Evolutionary conservation across 192 early-diverging fungal species (phyloP).

Genomic region (Obelidium mucronatum): DNA sequence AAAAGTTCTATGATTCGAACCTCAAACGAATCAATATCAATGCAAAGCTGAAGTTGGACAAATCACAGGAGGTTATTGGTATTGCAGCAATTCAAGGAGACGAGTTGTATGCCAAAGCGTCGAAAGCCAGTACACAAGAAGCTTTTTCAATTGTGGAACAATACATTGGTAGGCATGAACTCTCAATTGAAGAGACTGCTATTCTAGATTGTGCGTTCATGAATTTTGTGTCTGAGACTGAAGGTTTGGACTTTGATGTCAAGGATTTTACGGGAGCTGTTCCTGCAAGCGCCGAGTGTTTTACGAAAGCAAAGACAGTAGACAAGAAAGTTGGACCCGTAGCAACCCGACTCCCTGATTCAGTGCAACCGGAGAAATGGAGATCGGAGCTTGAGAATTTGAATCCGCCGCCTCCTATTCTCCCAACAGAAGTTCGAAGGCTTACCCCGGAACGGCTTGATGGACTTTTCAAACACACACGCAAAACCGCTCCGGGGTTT

Average conservation of each 20-base stretch:
- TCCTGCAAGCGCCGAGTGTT: too few species aligned
- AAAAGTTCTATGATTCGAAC: background rate
- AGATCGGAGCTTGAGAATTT: background rate
- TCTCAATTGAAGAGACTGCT: background rate
- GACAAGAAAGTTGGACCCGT: background rate
- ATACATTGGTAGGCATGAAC: background rate
- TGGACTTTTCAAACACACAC: background rate
- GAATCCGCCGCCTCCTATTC: background rate
- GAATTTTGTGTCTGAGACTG: background rate
- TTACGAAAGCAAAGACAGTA: conserved; percentile 10
- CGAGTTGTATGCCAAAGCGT: too few species aligned
- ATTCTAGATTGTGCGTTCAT: background rate
- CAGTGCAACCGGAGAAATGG: background rate
- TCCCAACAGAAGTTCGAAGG: background rate
- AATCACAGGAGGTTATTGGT: background rate
- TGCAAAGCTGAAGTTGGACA: background rate
- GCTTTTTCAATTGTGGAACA: background rate
- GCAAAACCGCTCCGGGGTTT: background rate
- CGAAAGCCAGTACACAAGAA: background rate
- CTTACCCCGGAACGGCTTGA: background rate
- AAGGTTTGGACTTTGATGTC: background rate
- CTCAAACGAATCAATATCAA: background rate
- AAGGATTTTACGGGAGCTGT: background rate
- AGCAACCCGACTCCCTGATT: background rate
- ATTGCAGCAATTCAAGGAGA: background rate